phyloP scores from a whole-genome alignment of 306 rosid species.

The Spatholobus suberectus region DNA sequence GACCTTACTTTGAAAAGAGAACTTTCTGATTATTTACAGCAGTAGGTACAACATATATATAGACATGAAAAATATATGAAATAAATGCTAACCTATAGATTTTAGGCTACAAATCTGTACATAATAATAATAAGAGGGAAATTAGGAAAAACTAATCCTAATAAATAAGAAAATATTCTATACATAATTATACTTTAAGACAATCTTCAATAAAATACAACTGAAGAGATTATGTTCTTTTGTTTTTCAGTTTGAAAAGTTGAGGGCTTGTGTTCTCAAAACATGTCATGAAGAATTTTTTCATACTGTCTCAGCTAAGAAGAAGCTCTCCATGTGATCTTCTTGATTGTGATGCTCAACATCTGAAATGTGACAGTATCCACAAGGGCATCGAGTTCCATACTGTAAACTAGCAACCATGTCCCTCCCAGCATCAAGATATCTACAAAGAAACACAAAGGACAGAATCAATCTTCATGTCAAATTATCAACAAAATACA shows the following conservation, averaged over 20 bases:
- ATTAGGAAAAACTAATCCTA: neutral
- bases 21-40: neutral
- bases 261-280: constrained; percentile 29
- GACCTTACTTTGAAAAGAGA: neutral
- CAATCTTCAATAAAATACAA: constrained; percentile 38
- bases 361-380: constrained; percentile 96
- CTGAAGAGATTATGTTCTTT: constrained; percentile 11
- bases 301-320: constrained; percentile 93
- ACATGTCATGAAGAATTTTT: constrained; percentile 25
- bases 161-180: neutral
- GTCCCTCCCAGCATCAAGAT: constrained; percentile 95
- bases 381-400: constrained; percentile 91
- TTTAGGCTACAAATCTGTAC: neutral
- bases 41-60: neutral
- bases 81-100: neutral
- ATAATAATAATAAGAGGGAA: neutral
- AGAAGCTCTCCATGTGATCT: constrained; percentile 99
- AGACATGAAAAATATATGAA: neutral
- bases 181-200: neutral
- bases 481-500: constrained; percentile 26
- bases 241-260: neutral
- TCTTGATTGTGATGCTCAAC: constrained; percentile 91
- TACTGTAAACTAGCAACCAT: constrained; percentile 91
- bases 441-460: constrained; percentile 59
- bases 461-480: constrained; percentile 20